A percentile compares a stretch with the other conserved stretches of the same genome.
These are phyloP conservation scores for Pythium grandisporangium DNA, from an alignment of 352 stramenopile species.

Conservation along the genomic window DNA sequence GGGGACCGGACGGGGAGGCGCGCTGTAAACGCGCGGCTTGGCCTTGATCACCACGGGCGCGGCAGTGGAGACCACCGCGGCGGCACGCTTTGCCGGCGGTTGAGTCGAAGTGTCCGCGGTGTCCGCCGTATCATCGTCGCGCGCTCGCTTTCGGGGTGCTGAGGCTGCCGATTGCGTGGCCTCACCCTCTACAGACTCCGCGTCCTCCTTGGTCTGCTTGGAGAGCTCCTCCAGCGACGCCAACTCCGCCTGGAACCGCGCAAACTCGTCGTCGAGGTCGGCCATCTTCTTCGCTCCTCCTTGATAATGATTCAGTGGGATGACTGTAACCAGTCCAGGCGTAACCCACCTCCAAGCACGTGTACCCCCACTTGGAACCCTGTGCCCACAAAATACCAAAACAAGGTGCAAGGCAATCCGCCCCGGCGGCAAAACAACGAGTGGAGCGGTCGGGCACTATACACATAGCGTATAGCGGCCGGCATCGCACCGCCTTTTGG, in stretches of 20 bases:
- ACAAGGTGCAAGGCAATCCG: too few relatives aligned
- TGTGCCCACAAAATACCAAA: too few relatives aligned
- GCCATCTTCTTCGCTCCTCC: slow-evolving; percentile 22
- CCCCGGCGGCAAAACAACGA: too few relatives aligned
- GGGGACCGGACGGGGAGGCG: slow-evolving; percentile 46
- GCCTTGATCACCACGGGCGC: slow-evolving; percentile 20
- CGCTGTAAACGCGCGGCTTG: slow-evolving; percentile 62
- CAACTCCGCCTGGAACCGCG: slow-evolving; percentile 77
- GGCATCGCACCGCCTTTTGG: slow-evolving; percentile 13
- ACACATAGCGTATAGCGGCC: too few relatives aligned
- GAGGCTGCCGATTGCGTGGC: too few relatives aligned
- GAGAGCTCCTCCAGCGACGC: slow-evolving; percentile 51
- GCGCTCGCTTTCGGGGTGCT: slow-evolving; percentile 18
- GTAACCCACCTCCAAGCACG: too few relatives aligned
- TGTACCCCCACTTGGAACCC: too few relatives aligned
- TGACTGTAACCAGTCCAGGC: too few relatives aligned
- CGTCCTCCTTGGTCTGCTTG: neutral
- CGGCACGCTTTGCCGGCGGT: slow-evolving; percentile 20
- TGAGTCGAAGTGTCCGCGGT: slow-evolving; percentile 1
- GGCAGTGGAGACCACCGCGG: slow-evolving; percentile 8
- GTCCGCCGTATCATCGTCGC: slow-evolving; percentile 11
- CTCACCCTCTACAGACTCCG: too few relatives aligned
- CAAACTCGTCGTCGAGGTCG: slow-evolving; percentile 73
- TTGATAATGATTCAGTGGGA: too few relatives aligned
- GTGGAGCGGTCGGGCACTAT: too few relatives aligned